phyloP scores from a whole-genome alignment of 1,284 basidiomycete species.

The Vanrija sp. region DNA sequence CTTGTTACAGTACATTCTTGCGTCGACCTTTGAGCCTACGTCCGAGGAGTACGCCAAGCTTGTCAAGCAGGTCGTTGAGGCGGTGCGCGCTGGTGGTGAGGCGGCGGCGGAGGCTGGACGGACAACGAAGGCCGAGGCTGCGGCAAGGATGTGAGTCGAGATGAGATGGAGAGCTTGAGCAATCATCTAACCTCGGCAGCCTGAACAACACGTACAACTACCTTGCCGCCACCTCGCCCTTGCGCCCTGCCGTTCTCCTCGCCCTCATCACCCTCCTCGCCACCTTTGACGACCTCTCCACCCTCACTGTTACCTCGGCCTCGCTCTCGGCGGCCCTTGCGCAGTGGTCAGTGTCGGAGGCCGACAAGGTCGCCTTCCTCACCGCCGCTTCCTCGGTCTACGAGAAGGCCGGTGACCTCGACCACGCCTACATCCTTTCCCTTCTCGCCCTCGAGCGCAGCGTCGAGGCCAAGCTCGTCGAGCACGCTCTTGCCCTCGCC shows the following conservation, averaged over 20 bases:
- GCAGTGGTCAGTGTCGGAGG: constrained; percentile 68
- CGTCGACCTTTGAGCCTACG: constrained; percentile 28
- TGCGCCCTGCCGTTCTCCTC: constrained; percentile 64
- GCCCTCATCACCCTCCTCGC: constrained; percentile 60
- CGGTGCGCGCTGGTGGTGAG: constrained; percentile 39
- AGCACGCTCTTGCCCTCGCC: constrained; percentile 52
- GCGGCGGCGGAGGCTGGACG: constrained; percentile 28
- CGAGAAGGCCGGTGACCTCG: constrained; percentile 56
- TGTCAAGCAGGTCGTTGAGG: constrained; percentile 34
- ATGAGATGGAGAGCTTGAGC: too few relatives aligned
- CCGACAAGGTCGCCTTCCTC: constrained; percentile 68
- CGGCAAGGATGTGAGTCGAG: constrained; percentile 41
- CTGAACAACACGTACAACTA: constrained; percentile 85
- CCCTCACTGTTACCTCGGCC: constrained; percentile 60
- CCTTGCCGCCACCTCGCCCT: constrained; percentile 63
- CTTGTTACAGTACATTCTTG: constrained; percentile 40
- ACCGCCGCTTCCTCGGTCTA: constrained; percentile 63
- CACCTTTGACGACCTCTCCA: constrained; percentile 58
- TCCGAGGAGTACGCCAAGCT: constrained; percentile 30
- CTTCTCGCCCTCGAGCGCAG: constrained; percentile 54
- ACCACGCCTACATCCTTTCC: constrained; percentile 54
- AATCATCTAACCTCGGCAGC: constrained; percentile 50
- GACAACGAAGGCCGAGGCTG: constrained; percentile 36
- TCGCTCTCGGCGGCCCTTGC: constrained; percentile 69
- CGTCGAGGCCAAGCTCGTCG: constrained; percentile 34